These are phyloP conservation scores for Polysphondylium violaceum DNA, from an alignment of 78 protist genomes.

Conservation along the genomic window DNA sequence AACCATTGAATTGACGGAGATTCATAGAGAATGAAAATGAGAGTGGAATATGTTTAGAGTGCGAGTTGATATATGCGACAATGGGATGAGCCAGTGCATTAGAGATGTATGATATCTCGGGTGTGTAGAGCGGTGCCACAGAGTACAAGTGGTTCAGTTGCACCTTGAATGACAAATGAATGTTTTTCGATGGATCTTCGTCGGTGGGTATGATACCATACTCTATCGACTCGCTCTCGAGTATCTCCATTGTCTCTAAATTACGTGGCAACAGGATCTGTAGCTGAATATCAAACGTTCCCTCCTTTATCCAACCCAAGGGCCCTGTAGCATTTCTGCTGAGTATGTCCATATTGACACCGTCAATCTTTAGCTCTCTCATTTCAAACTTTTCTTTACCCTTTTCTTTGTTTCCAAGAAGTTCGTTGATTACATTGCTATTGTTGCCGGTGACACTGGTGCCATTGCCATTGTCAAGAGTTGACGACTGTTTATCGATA, in stretches of 20 bases:
- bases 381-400: conserved; percentile 23
- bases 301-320: conserved; percentile 78
- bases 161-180: conserved; percentile 60
- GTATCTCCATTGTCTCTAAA: not conserved
- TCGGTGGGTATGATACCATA: conserved; percentile 63
- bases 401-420: not conserved
- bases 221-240: conserved; percentile 22
- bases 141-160: conserved; percentile 58
- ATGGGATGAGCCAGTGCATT: conserved; percentile 82
- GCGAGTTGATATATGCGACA: conserved; percentile 68
- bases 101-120: conserved; percentile 45
- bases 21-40: conserved; percentile 56
- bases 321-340: conserved; percentile 78
- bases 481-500: not conserved
- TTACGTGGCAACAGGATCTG: conserved; percentile 29
- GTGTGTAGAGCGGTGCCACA: conserved; percentile 69
- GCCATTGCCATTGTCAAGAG: not conserved
- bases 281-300: conserved; percentile 71
- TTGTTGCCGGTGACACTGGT: not conserved
- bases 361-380: conserved; percentile 71
- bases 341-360: conserved; percentile 42
- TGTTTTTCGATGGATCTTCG: conserved; percentile 52
- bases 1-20: conserved; percentile 61
- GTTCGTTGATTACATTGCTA: not conserved
- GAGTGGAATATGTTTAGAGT: conserved; percentile 55